Evolutionary conservation across 2,329 filamentous ascomycete species (phyloP).

Genomic region (Lecanicillium sp.): DNA sequence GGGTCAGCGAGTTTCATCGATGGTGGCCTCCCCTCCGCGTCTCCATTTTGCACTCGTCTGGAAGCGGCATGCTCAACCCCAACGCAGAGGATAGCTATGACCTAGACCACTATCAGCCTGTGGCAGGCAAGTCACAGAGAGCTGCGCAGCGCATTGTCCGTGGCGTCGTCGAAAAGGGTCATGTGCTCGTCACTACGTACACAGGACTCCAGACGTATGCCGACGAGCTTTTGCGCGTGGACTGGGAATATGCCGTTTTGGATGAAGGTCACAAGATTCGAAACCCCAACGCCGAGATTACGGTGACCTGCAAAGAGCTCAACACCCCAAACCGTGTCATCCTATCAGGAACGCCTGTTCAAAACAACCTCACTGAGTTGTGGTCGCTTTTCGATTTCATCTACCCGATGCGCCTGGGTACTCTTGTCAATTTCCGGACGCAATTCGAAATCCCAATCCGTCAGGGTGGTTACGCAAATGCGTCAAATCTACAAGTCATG

Average conservation of each 20-base stretch:
- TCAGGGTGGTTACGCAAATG: conserved; percentile 90
- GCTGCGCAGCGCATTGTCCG: conserved; percentile 76
- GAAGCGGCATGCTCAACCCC: conserved; percentile 93
- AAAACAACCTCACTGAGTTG: conserved; percentile 90
- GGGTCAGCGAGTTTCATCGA: conserved; percentile 96
- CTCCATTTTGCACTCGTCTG: conserved; percentile 89
- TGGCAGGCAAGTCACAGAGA: conserved; percentile 35
- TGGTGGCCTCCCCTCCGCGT: conserved; percentile 99
- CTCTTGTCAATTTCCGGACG: conserved; percentile 80
- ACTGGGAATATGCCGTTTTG: conserved; percentile 91
- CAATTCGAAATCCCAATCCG: conserved; percentile 94
- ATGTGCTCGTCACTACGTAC: conserved; percentile 93
- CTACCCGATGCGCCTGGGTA: conserved; percentile 91
- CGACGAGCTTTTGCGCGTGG: conserved; percentile 69
- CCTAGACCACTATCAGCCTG: conserved; percentile 36
- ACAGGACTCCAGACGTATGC: conserved; percentile 91
- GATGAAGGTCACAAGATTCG: conserved; percentile 98
- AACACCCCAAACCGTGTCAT: conserved; percentile 87
- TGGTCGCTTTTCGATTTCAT: conserved; percentile 99
- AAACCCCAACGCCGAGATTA: conserved; percentile 92
- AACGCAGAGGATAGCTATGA: conserved; percentile 50
- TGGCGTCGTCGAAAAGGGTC: conserved; percentile 74
- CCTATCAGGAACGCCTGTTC: conserved; percentile 92
- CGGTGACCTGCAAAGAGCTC: conserved; percentile 90
- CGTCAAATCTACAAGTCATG: conserved; percentile 88